These are phyloP conservation scores for Candida corydali DNA, from an alignment of 805 yeast species.

Conservation along the genomic window DNA sequence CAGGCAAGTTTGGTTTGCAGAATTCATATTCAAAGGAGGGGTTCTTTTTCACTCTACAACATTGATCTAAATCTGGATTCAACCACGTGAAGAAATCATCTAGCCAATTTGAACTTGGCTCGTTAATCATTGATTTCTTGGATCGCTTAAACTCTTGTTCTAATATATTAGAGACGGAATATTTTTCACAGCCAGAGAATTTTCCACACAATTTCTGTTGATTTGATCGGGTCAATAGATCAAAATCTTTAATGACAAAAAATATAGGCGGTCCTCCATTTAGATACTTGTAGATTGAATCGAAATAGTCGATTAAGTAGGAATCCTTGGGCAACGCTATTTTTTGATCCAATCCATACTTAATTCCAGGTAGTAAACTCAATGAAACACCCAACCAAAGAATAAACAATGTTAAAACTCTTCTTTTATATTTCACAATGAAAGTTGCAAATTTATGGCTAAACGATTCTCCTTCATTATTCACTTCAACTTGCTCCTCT, in stretches of 20 bases:
- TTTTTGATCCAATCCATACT: slow-evolving; percentile 85
- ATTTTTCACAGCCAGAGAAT: slow-evolving; percentile 77
- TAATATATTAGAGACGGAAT: slow-evolving; percentile 72
- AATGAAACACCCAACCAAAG: slow-evolving; percentile 67
- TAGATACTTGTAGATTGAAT: slow-evolving; percentile 66
- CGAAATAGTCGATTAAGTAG: slow-evolving; percentile 74
- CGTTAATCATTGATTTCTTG: slow-evolving; percentile 59
- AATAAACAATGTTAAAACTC: slow-evolving; percentile 51
- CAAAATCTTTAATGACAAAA: slow-evolving; percentile 68
- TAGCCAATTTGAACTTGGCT: slow-evolving; percentile 88
- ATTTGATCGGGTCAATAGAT: slow-evolving; percentile 53
- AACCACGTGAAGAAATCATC: slow-evolving; percentile 87
- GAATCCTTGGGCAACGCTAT: slow-evolving; percentile 83
- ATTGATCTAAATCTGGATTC: slow-evolving; percentile 80
- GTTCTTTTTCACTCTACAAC: slow-evolving; percentile 69
- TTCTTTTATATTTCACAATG: slow-evolving; percentile 40
- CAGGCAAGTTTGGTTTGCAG: slow-evolving; percentile 64
- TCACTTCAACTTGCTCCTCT: slow-evolving; percentile 11
- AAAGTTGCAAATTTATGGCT: slow-evolving; percentile 57
- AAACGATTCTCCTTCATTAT: slow-evolving; percentile 23
- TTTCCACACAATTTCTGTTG: slow-evolving; percentile 85
- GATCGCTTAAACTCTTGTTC: slow-evolving; percentile 80
- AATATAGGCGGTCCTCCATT: slow-evolving; percentile 91
- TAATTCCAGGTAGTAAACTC: slow-evolving; percentile 60
- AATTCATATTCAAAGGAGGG: slow-evolving; percentile 41